Base-by-base conservation (phyloP, 768 basidiomycete species). In the Leccinum incarnatum region DNA sequence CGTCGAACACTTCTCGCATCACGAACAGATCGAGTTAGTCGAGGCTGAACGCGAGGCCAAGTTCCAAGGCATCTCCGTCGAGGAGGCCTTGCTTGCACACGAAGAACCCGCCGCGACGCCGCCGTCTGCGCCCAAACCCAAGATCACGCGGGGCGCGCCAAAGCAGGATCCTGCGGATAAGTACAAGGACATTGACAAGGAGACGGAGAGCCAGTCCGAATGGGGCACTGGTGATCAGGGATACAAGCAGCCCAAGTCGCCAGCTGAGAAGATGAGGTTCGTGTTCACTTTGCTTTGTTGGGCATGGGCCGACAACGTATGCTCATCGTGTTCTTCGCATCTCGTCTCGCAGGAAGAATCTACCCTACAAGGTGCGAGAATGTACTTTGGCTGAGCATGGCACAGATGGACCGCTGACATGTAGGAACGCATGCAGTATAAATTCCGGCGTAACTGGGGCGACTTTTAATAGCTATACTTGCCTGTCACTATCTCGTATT, bases 1-100 rank as follows among this genome's bases (percentile, higher is more conserved):
- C 72, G 57, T 89, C 49, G 95, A 95, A 66, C 96, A 99, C 69
- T 98, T 98, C 69, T 80, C 85, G 27, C 85, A 92, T 54, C 96
- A 98, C 71, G 91, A 90, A 64, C 66, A 74, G 4, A 98, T 98
- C 59, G 96, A 98, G 69, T 81, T 71, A 9, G 75, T 86, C 62
- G 96, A 98, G 74, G 89, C 88, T 23, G 87, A 89, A 67, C 84
- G 86, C 25, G 93, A 95, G 73, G 90, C 93, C 11, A 79, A 80
- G 68, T 97, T 78, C 74, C 90, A 94, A 69, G 94, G 95, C 25
- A 83, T 96, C 52, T 74, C 83, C 8, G 83, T 92, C 52, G 84
- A 91, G 52, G 88, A 93, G 69, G 87, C 83, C 23, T 66, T 88
- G 48, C 73, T 70, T 23, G 72, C 80, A 51, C 85, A 88, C 61